Evolutionary conservation across 208 protist species (phyloP), one percentile per base, ranked within the genome.

Genomic region (Acanthamoeba sp.): DNA sequence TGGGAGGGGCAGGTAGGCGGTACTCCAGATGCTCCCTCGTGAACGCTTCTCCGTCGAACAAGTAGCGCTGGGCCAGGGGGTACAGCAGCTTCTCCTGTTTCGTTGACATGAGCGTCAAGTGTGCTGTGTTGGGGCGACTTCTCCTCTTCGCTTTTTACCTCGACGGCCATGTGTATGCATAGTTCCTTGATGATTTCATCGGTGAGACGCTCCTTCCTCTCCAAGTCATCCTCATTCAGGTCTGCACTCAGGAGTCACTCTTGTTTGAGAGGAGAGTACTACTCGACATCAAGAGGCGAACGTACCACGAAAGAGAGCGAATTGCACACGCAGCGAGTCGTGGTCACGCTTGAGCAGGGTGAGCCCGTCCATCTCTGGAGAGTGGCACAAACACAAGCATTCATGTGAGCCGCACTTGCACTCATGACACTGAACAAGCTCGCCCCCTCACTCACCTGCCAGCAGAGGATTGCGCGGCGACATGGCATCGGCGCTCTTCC

Each of bases 171-270:
- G 52, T 91, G 42, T 42, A 91, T 69, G 85, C 85, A 91, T 5
- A 91, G 85, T 5, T 91, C n/a, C 59, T 91, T 91, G 59, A 91
- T 91, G 85, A 91, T 34, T 1, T 69, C 34, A 38, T 91, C 85
- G 2, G 85, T 52, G 10, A 91, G 18, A 1, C 38, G 14, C 36
- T 71, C 59, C 85, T 91, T 91, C 85, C 22, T 64, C 85, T 91
- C 85, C 9, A 91, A 52, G 5, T 91, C 20, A n/a, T 71, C 85
- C 42, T 85, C 76, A 6, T 36, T 29, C 6, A 85, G 40, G 2
- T 55, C 76, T 85, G 12, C 9, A 4, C 7, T 24, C 45, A 16
- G 10, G 34, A 40, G 29, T 32, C 66, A 34, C 1, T 36, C 66
- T 40, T 36, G 7, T 71, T 14, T 32, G n/a, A 2, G 59, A 7